phyloP scores from a whole-genome alignment of 129 eudicot species.

The Apium graveolens region DNA sequence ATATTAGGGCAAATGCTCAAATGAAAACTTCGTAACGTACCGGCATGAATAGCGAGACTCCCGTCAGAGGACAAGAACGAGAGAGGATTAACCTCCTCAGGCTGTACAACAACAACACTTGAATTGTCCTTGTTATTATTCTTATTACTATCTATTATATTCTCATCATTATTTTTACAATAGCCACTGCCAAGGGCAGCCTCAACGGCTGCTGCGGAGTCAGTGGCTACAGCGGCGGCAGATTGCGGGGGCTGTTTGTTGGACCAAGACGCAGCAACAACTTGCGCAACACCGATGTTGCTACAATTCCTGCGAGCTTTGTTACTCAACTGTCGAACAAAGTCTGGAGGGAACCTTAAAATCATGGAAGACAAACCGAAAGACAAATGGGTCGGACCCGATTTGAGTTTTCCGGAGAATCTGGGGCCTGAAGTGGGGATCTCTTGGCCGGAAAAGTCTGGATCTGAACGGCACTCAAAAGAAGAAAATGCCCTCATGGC shows the following conservation, averaged over 20 bases:
- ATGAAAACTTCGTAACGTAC: conserved; percentile 16
- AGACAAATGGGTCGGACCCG: conserved; percentile 17
- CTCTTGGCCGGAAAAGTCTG: conserved; percentile 40
- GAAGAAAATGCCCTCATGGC: conserved; percentile 40
- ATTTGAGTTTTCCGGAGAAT: conserved; percentile 21
- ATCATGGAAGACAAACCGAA: conserved; percentile 58
- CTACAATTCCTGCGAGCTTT: conserved; percentile 94
- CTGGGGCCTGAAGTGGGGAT: conserved; percentile 20
- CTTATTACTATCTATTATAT: not conserved
- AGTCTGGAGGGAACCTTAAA: conserved; percentile 71
- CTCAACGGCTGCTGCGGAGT: conserved; percentile 43
- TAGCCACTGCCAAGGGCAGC: conserved; percentile 24
- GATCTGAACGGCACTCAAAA: conserved; percentile 63
- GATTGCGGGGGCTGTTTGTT: conserved; percentile 39
- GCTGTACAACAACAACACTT: conserved; percentile 31
- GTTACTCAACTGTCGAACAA: conserved; percentile 79
- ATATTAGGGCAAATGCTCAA: not conserved
- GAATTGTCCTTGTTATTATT: not conserved
- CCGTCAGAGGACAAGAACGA: conserved; percentile 69
- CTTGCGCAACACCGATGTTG: conserved; percentile 92
- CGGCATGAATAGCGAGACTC: conserved; percentile 93
- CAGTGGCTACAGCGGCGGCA: conserved; percentile 2
- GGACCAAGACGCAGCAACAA: conserved; percentile 96
- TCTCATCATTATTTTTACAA: conserved; percentile 13
- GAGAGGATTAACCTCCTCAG: conserved; percentile 32